phyloP scores from a whole-genome alignment of 164 flowering plant species.

The Vitis rupestris region DNA sequence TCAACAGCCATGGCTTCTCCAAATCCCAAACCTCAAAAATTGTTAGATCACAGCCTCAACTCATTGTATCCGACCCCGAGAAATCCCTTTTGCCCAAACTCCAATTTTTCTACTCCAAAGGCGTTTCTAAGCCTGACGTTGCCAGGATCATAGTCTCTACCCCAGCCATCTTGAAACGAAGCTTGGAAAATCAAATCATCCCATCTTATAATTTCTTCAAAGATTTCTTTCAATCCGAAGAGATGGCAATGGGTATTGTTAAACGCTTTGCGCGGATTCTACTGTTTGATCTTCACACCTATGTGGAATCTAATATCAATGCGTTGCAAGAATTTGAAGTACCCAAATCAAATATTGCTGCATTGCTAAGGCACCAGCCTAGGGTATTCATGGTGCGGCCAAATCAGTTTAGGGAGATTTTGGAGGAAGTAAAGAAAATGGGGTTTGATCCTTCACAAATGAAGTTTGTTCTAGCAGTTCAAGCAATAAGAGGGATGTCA shows the following conservation, averaged over 20 bases:
- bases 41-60: not conserved
- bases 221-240: not conserved
- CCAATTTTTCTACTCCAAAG: slow-evolving; percentile 8
- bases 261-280: slow-evolving; percentile 1
- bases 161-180: slow-evolving; percentile 9
- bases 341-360: slow-evolving; percentile 8
- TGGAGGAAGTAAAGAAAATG: slow-evolving; percentile 8
- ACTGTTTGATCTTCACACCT: not conserved
- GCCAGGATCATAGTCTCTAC: not conserved
- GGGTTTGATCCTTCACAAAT: not conserved
- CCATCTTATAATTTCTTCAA: slow-evolving; percentile 12
- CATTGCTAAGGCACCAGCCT: not conserved
- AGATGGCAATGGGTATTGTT: not conserved
- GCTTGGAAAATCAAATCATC: slow-evolving; percentile 15
- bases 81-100: slow-evolving; percentile 19
- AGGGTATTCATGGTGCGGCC: not conserved
- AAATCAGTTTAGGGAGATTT: not conserved
- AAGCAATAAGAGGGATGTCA: not conserved
- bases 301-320: slow-evolving; percentile 10
- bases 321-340: slow-evolving; percentile 15
- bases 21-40: slow-evolving; percentile 6
- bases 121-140: slow-evolving; percentile 13
- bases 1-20: slow-evolving; percentile 11
- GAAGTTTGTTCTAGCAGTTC: not conserved
- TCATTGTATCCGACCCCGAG: slow-evolving; percentile 6